Conservation (phyloP, 192 early-diverging fungal species). For the Podila epigama region DNA sequence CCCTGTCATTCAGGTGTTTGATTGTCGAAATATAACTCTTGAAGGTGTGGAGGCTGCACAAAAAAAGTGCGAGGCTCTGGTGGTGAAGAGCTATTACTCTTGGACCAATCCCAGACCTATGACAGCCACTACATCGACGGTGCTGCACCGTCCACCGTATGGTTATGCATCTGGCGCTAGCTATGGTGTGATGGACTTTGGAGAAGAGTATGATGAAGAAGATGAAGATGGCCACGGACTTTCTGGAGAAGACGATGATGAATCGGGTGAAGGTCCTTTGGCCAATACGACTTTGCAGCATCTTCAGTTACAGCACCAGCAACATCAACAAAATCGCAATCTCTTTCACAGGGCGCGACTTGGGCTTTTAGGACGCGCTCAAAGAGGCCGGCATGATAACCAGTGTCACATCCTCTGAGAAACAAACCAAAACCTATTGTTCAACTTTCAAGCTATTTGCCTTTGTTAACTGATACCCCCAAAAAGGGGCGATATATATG, state of each 20-base stretch:
- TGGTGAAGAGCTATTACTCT: constrained; percentile 59
- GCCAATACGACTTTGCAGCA: constrained; percentile 28
- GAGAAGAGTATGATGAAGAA: neutral
- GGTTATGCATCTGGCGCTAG: constrained; percentile 4
- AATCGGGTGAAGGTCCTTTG: neutral
- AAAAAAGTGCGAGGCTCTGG: constrained; percentile 40
- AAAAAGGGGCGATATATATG: too few relatives aligned
- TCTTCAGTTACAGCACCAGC: constrained; percentile 37
- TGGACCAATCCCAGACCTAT: constrained; percentile 37
- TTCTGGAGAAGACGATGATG: constrained; percentile 23
- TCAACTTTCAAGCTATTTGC: too few relatives aligned
- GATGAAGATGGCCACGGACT: constrained; percentile 13
- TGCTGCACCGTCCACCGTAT: neutral
- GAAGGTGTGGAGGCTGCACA: constrained; percentile 51
- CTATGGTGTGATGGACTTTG: neutral
- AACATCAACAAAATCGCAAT: constrained; percentile 17
- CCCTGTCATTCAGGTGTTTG: constrained; percentile 53
- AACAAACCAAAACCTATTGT: too few relatives aligned
- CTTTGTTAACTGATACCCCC: too few relatives aligned
- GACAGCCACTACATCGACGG: neutral
- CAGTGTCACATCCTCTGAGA: constrained; percentile 1
- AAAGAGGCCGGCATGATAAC: neutral
- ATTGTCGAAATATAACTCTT: constrained; percentile 58
- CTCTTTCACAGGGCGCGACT: constrained; percentile 22
- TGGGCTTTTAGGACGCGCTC: constrained; percentile 13